Evolutionary conservation across 441 rosid species (phyloP).

Genomic region (Populus hybrid): DNA sequence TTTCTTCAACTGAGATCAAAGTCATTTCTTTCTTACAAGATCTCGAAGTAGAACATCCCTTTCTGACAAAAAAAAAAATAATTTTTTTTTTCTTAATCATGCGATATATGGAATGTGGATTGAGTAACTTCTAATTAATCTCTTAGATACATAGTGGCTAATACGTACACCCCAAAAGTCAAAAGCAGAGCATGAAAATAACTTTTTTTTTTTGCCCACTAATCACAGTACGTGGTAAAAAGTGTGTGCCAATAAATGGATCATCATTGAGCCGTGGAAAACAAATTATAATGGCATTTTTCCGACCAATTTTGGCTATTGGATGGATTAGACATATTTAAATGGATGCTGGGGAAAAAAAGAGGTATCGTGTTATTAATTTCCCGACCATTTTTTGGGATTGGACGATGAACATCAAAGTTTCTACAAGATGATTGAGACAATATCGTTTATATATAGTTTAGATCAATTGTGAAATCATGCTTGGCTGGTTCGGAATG

Average conservation of each 20-base stretch:
- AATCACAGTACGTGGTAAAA: neutral
- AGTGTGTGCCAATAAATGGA: neutral
- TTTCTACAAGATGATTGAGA: neutral
- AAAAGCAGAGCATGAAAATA: neutral
- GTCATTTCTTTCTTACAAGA: too few relatives aligned
- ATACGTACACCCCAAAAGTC: conserved; percentile 4
- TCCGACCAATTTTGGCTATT: conserved; percentile 21
- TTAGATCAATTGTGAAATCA: neutral
- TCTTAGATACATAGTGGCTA: neutral
- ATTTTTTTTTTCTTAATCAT: too few relatives aligned
- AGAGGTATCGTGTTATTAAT: neutral
- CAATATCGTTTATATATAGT: neutral
- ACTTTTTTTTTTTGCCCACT: neutral
- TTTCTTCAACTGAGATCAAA: too few relatives aligned
- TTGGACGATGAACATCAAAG: neutral
- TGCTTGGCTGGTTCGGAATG: neutral
- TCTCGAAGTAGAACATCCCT: too few relatives aligned
- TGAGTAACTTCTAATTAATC: neutral
- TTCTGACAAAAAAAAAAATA: too few relatives aligned
- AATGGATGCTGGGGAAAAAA: neutral
- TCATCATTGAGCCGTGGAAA: conserved; percentile 13
- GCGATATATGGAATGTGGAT: neutral
- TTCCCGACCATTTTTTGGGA: neutral
- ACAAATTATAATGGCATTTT: conserved; percentile 14
- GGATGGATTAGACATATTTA: neutral